Evolutionary conservation across 75 land plant genomes (phyloP).

Genomic region (Cryptomeria japonica): DNA sequence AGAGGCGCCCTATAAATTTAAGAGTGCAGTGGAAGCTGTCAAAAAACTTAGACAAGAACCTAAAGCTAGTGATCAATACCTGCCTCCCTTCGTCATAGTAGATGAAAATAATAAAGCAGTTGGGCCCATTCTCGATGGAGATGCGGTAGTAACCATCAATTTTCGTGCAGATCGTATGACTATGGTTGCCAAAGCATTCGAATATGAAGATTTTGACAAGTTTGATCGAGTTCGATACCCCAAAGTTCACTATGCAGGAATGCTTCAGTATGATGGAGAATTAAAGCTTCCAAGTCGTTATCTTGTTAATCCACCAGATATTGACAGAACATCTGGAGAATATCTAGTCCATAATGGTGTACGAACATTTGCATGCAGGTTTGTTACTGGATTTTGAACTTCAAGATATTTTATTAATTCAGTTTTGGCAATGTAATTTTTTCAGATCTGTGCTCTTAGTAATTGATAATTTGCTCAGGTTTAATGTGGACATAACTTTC

Average conservation of each 20-base stretch:
- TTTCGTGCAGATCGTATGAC: constrained; percentile 98
- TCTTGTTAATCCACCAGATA: constrained; percentile 93
- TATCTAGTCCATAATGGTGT: constrained; percentile 84
- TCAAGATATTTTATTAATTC: neutral
- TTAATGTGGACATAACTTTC: neutral
- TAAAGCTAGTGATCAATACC: constrained; percentile 84
- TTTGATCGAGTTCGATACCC: constrained; percentile 92
- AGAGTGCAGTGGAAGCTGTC: constrained; percentile 82
- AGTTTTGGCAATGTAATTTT: neutral
- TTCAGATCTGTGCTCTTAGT: neutral
- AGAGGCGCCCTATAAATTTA: constrained; percentile 92
- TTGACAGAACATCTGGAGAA: constrained; percentile 98
- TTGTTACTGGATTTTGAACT: neutral
- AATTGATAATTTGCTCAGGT: neutral
- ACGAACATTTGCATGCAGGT: constrained; percentile 99
- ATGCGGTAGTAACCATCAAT: constrained; percentile 96
- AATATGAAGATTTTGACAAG: constrained; percentile 79
- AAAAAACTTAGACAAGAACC: constrained; percentile 72
- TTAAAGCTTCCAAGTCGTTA: constrained; percentile 85
- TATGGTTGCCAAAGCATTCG: constrained; percentile 95
- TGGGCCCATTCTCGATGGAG: constrained; percentile 95
- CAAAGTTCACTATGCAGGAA: constrained; percentile 91
- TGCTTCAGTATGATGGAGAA: constrained; percentile 99
- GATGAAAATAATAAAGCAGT: constrained; percentile 82
- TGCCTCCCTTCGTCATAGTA: constrained; percentile 96